A percentile compares a stretch with the other conserved stretches of the same genome.
phyloP scores from a whole-genome alignment of 495 filamentous ascomycete species.

The Tuber indicum region DNA sequence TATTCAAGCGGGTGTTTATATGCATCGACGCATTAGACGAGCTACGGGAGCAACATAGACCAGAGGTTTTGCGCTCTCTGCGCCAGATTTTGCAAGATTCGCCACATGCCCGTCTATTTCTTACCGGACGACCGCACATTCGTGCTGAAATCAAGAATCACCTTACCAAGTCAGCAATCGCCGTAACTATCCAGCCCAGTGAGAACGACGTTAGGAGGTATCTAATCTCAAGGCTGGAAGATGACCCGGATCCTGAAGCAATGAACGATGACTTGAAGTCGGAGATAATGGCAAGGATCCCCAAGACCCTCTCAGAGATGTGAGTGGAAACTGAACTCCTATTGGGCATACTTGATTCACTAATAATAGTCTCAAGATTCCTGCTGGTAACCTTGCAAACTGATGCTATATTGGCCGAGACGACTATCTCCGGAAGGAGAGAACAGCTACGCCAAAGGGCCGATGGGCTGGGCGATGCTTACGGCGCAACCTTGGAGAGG shows the following conservation, averaged over 20 bases:
- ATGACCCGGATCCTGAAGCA: slow-evolving; percentile 6
- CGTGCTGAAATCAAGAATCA: slow-evolving; percentile 2
- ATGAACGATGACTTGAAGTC: slow-evolving; percentile 7
- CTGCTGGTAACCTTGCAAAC: not conserved
- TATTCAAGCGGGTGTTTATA: slow-evolving; percentile 6
- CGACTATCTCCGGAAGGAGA: not conserved
- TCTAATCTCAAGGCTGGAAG: slow-evolving; percentile 3
- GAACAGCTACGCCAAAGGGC: not conserved
- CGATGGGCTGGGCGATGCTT: slow-evolving; percentile 2
- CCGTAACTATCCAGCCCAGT: not conserved
- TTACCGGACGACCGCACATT: slow-evolving; percentile 21
- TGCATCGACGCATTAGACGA: slow-evolving; percentile 24
- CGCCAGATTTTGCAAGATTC: not conserved
- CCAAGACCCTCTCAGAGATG: slow-evolving; percentile 13
- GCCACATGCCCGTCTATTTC: slow-evolving; percentile 9
- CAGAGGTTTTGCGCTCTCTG: slow-evolving; percentile 9
- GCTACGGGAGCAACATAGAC: slow-evolving; percentile 11
- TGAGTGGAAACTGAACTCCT: slow-evolving; percentile 4
- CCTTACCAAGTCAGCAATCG: not conserved
- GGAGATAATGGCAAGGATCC: slow-evolving; percentile 12
- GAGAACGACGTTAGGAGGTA: slow-evolving; percentile 14
- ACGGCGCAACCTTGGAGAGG: not conserved
- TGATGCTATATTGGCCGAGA: slow-evolving; percentile 5
- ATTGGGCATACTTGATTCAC: not conserved
- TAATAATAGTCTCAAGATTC: not conserved